phyloP scores from a whole-genome alignment of 306 rosid genomes.

The Sindora glabra region DNA sequence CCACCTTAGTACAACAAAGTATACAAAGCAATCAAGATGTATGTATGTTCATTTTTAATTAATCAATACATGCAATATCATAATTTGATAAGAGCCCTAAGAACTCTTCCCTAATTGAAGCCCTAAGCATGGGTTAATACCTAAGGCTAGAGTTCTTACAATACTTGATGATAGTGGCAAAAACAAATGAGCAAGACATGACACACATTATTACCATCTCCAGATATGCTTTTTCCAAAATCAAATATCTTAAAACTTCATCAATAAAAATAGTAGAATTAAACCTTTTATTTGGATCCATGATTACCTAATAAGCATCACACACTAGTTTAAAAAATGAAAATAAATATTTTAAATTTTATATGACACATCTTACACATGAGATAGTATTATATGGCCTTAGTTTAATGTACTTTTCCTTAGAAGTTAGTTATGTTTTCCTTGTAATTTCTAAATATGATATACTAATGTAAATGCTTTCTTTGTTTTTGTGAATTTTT shows the following conservation, averaged over 20 bases:
- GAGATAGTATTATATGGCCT: too few species aligned
- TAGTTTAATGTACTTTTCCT: too few species aligned
- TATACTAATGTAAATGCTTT: too few species aligned
- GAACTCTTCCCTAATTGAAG: neutral
- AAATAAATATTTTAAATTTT: too few species aligned
- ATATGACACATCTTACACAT: too few species aligned
- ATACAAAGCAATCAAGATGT: too few species aligned
- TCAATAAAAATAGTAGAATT: neutral
- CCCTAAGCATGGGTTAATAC: neutral
- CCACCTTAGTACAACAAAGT: neutral
- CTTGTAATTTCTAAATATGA: too few species aligned
- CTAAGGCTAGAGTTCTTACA: too few species aligned
- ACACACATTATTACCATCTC: neutral
- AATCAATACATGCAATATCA: neutral
- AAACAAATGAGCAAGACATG: neutral
- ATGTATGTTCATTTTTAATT: too few species aligned
- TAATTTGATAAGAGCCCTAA: neutral
- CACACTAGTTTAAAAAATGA: neutral
- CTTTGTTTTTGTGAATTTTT: too few species aligned
- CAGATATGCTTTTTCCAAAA: neutral
- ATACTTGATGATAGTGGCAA: neutral
- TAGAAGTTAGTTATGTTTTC: too few species aligned
- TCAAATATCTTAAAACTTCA: neutral
- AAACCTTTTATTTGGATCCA: neutral
- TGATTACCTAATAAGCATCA: neutral